A percentile compares a stretch with the other conserved stretches of the same genome.
phyloP scores from a whole-genome alignment of 106 monocot species.

The Chionographis japonica region DNA sequence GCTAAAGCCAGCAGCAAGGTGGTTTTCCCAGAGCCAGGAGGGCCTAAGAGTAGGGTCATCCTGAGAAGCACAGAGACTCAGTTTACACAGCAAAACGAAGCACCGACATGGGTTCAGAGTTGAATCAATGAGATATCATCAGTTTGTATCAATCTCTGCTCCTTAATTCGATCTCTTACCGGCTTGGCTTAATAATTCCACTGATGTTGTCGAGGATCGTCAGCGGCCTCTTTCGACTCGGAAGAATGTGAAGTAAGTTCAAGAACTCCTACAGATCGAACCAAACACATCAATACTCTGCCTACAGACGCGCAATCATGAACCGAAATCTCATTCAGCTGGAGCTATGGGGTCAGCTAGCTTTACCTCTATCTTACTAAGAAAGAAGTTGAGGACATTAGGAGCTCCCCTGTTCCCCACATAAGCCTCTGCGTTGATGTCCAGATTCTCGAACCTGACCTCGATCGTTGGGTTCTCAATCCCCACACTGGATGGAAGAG shows the following conservation, averaged over 20 bases:
- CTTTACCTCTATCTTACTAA: slow-evolving; percentile 43
- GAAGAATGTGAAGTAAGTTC: slow-evolving; percentile 33
- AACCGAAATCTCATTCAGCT: neutral
- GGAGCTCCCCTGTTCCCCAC: slow-evolving; percentile 46
- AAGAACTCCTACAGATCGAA: slow-evolving; percentile 19
- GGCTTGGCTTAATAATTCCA: slow-evolving; percentile 64
- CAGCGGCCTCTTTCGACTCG: slow-evolving; percentile 39
- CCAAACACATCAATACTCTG: too few relatives aligned
- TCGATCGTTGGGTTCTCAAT: slow-evolving; percentile 76
- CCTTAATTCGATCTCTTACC: slow-evolving; percentile 14
- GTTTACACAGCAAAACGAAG: neutral
- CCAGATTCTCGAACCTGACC: slow-evolving; percentile 63
- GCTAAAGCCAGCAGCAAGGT: slow-evolving; percentile 23
- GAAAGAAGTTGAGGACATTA: slow-evolving; percentile 43
- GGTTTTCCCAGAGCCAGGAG: slow-evolving; percentile 34
- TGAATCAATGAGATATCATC: too few relatives aligned
- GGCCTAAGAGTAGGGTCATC: slow-evolving; percentile 34
- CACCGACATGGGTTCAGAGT: too few relatives aligned
- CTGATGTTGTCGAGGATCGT: slow-evolving; percentile 43
- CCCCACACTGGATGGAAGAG: slow-evolving; percentile 42
- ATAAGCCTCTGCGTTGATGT: slow-evolving; percentile 48
- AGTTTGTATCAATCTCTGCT: too few relatives aligned
- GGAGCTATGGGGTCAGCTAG: neutral
- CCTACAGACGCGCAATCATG: too few relatives aligned
- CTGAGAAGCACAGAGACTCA: slow-evolving; percentile 5